Evolutionary conservation across 202 grass and related monocot genomes (phyloP), one percentile per base, ranked within the genome.

Genomic region (Elaeis oleifera): DNA sequence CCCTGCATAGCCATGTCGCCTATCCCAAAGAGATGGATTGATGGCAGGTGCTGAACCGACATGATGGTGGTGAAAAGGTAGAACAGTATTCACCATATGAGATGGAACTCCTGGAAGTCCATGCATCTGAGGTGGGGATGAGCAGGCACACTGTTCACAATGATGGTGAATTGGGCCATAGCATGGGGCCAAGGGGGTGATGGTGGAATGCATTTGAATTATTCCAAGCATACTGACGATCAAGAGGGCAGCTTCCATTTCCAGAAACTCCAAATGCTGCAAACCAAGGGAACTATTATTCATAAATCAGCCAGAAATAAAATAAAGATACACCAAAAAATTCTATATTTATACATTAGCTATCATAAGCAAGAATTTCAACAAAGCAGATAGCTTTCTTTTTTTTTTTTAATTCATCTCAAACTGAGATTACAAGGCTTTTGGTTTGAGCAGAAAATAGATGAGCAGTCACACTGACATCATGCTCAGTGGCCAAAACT

Each of bases 61-160:
- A 59, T 82, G 87, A 69, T 76, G 76, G 18, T 80, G 69, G 26
- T 89, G 72, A 63, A 85, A 55, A 56, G 72, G 76, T 74, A 86
- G 54, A 71, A 60, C 56, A 26, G 49, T 60, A 49, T 68, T 82
- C 32, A 64, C 25, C 53, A 85, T 23, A 44, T 82, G 79, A 64
- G 87, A 67, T 54, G 72, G 61, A 56, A 64, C 70, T 44, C 73
- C 57, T 54, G 76, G 56, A 54, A 79, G 76, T 32, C 76, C 70
- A 68, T 85, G 76, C 20, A 83, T 74, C 53, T 64, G 79, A 72
- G 70, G 44, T 51, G 78, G 75, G 74, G 81, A 69, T 78, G 85
- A 58, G 71, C 56, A 67, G 64, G 25, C 13, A 67, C 7, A 19
- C 53, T 53, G 23, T 49, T 54, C 17, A 54, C 16, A 53, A 29